Conservation (phyloP, 768 basidiomycete genomes). For the Pleurotus ostreatus region DNA sequence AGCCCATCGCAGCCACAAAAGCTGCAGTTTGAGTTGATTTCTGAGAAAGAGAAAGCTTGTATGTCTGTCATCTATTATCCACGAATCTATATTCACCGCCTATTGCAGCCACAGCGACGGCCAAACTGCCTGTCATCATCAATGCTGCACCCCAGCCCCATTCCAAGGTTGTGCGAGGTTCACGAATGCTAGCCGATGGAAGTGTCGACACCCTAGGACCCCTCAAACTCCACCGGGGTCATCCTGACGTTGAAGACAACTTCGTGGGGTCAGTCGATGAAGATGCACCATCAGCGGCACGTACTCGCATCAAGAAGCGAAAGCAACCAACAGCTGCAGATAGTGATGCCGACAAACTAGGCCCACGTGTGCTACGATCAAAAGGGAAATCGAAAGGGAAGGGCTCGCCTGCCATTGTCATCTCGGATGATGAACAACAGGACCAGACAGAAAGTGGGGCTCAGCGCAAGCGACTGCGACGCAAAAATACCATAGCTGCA, state of each 20-base stretch:
- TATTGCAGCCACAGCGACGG: background rate
- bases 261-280: background rate
- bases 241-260: background rate
- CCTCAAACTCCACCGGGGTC: background rate
- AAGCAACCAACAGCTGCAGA: too few species aligned
- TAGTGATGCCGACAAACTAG: too few species aligned
- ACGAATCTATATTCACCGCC: too few species aligned
- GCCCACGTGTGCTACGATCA: too few species aligned
- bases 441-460: too few species aligned
- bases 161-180: background rate
- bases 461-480: too few species aligned
- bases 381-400: too few species aligned
- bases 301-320: too few species aligned
- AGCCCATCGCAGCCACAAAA: background rate
- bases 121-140: background rate
- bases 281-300: background rate
- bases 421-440: too few species aligned
- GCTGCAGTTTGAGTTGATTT: background rate
- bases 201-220: background rate
- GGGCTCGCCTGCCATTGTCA: too few species aligned
- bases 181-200: background rate
- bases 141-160: background rate
- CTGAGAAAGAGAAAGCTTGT: background rate
- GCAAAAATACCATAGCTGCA: too few species aligned
- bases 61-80: background rate